Evolutionary conservation across 2,329 filamentous ascomycete genomes (phyloP).

Genomic region (Blastomyces parvus): DNA sequence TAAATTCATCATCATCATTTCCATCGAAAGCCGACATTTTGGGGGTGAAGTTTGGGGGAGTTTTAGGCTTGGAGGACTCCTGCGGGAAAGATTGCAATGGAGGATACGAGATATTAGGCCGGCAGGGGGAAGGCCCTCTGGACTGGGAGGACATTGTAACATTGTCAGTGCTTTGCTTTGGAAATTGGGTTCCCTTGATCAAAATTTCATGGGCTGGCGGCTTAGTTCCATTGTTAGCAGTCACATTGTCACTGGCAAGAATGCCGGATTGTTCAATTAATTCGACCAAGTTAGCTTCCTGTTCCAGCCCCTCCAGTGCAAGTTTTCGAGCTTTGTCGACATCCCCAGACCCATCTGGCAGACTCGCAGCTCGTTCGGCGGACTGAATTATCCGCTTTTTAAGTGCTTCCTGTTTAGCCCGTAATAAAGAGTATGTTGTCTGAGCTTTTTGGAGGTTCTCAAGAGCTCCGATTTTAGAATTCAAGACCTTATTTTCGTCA

Average conservation of each 20-base stretch:
- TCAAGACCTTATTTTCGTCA: slow-evolving; percentile 28
- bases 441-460: slow-evolving; percentile 26
- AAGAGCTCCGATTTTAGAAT: slow-evolving; percentile 31
- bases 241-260: slow-evolving; percentile 15
- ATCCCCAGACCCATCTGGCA: slow-evolving; percentile 25
- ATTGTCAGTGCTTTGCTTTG: slow-evolving; percentile 6
- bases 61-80: slow-evolving; percentile 1
- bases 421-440: slow-evolving; percentile 20
- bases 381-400: slow-evolving; percentile 30
- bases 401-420: slow-evolving; percentile 26
- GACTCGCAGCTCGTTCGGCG: slow-evolving; percentile 28
- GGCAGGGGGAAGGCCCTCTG: not conserved
- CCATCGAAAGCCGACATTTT: slow-evolving; percentile 1
- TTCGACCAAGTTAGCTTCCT: slow-evolving; percentile 26
- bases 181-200: slow-evolving; percentile 15
- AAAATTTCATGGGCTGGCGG: slow-evolving; percentile 12
- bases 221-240: not conserved
- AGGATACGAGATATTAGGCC: not conserved
- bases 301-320: slow-evolving; percentile 26
- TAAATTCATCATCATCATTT: slow-evolving; percentile 18
- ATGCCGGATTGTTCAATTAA: slow-evolving; percentile 27
- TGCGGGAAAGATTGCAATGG: not conserved
- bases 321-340: slow-evolving; percentile 27
- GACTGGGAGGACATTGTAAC: not conserved
- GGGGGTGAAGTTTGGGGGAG: not conserved